These are phyloP conservation scores for Aspergillus sclerotiicarbonarius DNA, from an alignment of 495 filamentous ascomycete species.

Conservation along the genomic window DNA sequence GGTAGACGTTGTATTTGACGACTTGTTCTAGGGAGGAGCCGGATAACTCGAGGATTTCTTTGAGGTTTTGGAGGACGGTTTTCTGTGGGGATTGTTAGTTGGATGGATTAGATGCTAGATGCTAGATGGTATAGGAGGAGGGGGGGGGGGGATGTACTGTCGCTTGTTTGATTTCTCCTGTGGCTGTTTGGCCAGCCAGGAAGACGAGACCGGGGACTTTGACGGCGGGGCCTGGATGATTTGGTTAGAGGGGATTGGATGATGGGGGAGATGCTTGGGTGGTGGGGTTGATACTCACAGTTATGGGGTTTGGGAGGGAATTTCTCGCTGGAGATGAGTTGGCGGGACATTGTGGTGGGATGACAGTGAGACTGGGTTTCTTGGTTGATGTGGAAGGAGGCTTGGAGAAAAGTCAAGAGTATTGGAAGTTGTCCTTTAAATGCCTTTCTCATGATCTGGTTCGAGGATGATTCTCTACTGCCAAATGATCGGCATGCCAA, in stretches of 20 bases:
- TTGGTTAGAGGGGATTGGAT: not conserved
- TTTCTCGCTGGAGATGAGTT: slow-evolving; percentile 42
- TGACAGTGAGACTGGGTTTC: too few species aligned
- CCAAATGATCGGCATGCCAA: not conserved
- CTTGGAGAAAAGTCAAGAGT: too few species aligned
- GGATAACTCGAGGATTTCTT: slow-evolving; percentile 60
- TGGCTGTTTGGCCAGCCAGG: slow-evolving; percentile 41
- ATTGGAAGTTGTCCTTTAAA: not conserved
- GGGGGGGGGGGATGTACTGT: slow-evolving; percentile 25
- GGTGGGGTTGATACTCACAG: slow-evolving; percentile 30
- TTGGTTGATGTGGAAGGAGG: not conserved
- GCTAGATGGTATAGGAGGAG: too few species aligned
- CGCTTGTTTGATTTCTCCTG: slow-evolving; percentile 41
- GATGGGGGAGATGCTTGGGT: not conserved
- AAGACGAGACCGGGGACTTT: slow-evolving; percentile 43
- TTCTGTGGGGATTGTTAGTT: slow-evolving; percentile 8
- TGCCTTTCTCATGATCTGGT: too few species aligned
- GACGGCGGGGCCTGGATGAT: slow-evolving; percentile 28
- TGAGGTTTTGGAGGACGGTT: slow-evolving; percentile 55
- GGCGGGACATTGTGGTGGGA: slow-evolving; percentile 34
- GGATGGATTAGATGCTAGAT: too few species aligned
- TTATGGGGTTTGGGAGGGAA: slow-evolving; percentile 43
- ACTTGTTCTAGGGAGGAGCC: slow-evolving; percentile 60
- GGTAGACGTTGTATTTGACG: slow-evolving; percentile 67
- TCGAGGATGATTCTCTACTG: too few species aligned